phyloP scores from a whole-genome alignment of 805 yeast species.

The Metschnikowia dekortorum region DNA sequence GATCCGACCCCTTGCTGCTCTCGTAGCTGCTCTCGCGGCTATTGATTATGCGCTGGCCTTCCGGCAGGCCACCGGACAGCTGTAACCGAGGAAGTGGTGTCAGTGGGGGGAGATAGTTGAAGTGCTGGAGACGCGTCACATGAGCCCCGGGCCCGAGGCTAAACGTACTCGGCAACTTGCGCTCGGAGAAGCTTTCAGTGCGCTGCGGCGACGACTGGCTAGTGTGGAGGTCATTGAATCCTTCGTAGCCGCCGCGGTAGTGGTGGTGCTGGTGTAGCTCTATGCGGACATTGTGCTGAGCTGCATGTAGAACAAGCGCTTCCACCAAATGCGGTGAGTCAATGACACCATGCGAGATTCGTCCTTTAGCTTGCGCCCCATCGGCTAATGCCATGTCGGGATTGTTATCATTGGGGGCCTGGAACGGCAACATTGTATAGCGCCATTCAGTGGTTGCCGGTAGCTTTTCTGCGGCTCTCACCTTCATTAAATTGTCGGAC shows the following conservation, averaged over 20 bases:
- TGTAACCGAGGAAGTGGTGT: constrained; percentile 67
- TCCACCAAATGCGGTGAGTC: constrained; percentile 51
- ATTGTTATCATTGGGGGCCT: background rate
- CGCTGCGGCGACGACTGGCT: background rate
- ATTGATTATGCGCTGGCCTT: constrained; percentile 10
- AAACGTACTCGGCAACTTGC: background rate
- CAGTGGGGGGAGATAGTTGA: constrained; percentile 67
- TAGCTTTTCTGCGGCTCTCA: constrained; percentile 3
- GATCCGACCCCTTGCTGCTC: constrained; percentile 34
- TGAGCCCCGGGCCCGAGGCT: constrained; percentile 15
- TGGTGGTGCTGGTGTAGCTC: constrained; percentile 84
- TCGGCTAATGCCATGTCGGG: too few species aligned
- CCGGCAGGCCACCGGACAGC: constrained; percentile 50
- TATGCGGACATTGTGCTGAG: constrained; percentile 49
- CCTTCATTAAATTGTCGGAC: constrained; percentile 7
- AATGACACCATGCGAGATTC: constrained; percentile 32
- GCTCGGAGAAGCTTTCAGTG: background rate
- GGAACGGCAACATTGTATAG: background rate
- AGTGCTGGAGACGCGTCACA: constrained; percentile 46
- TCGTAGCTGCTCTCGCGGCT: constrained; percentile 4
- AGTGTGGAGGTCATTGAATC: background rate
- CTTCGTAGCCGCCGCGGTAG: constrained; percentile 38
- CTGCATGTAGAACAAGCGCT: constrained; percentile 56
- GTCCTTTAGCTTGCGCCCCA: too few species aligned
- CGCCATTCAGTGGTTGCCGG: background rate